These are phyloP conservation scores for Narthecium ossifragum DNA, from an alignment of 106 monocot species.

Conservation along the genomic window DNA sequence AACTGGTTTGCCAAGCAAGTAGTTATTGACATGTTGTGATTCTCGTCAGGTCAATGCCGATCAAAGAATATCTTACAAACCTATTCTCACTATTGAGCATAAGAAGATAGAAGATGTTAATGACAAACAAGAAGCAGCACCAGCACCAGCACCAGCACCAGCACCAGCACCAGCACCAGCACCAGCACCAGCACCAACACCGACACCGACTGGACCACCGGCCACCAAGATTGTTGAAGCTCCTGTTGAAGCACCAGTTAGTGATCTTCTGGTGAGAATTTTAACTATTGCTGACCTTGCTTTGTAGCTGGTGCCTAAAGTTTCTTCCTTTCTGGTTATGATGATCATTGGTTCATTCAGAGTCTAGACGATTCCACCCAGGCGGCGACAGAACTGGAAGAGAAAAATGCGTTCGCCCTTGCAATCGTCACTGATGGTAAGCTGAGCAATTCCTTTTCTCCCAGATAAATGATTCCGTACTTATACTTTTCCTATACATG, in stretches of 20 bases:
- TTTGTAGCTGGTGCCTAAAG: no score
- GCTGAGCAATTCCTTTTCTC: no score
- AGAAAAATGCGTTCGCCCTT: constrained; percentile 34
- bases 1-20: no score
- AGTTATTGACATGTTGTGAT: background rate
- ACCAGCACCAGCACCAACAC: background rate
- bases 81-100: constrained; percentile 29
- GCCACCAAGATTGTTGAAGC: constrained; percentile 3
- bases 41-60: constrained; percentile 21
- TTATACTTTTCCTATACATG: no score
- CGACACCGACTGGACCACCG: constrained; percentile 11
- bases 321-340: no score
- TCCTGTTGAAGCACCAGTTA: constrained; percentile 19
- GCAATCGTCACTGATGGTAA: constrained; percentile 31
- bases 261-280: constrained; percentile 47
- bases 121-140: constrained; percentile 8
- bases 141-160: background rate
- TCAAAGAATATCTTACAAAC: constrained; percentile 13
- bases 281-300: no score
- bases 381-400: constrained; percentile 21
- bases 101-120: constrained; percentile 20
- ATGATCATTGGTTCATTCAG: constrained; percentile 17
- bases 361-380: constrained; percentile 30
- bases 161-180: constrained; percentile 9
- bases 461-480: no score